phyloP scores from a whole-genome alignment of 371 early-diverging fungal species.

The Circinella minor region DNA sequence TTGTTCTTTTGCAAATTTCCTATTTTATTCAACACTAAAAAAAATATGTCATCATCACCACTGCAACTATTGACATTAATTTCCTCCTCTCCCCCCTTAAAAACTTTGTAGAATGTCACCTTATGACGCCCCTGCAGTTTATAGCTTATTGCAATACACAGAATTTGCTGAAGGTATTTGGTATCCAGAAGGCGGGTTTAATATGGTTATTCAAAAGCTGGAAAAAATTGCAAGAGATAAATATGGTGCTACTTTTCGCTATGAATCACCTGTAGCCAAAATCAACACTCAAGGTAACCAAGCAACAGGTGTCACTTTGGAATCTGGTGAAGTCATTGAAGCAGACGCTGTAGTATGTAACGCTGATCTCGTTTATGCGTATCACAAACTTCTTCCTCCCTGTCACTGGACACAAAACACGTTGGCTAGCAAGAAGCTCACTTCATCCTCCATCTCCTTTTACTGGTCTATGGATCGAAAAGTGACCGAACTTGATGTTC shows the following conservation, averaged over 20 bases:
- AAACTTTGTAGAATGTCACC: constrained; percentile 60
- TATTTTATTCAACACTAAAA: neutral
- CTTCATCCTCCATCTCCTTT: constrained; percentile 65
- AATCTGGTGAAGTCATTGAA: constrained; percentile 46
- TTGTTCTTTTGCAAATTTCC: neutral
- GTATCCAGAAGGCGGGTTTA: constrained; percentile 72
- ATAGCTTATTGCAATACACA: constrained; percentile 63
- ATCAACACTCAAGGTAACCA: constrained; percentile 44
- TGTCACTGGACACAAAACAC: constrained; percentile 48
- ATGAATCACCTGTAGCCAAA: constrained; percentile 48
- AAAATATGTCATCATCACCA: too few relatives aligned
- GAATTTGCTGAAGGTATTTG: constrained; percentile 70
- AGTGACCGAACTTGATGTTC: constrained; percentile 57
- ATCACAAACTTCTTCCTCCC: constrained; percentile 59
- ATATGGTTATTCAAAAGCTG: constrained; percentile 58
- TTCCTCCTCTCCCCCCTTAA: constrained; percentile 7
- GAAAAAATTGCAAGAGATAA: constrained; percentile 55
- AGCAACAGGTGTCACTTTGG: constrained; percentile 60
- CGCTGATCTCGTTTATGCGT: constrained; percentile 65
- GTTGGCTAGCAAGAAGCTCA: constrained; percentile 49
- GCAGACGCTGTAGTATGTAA: constrained; percentile 71
- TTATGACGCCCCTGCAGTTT: constrained; percentile 70
- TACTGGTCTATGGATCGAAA: constrained; percentile 64
- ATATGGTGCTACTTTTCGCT: constrained; percentile 54
- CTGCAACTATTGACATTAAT: too few relatives aligned